Evolutionary conservation across 169 alveolate species (phyloP), one percentile per base, ranked within the genome.

Genomic region (Cryptosporidium viatorum): DNA sequence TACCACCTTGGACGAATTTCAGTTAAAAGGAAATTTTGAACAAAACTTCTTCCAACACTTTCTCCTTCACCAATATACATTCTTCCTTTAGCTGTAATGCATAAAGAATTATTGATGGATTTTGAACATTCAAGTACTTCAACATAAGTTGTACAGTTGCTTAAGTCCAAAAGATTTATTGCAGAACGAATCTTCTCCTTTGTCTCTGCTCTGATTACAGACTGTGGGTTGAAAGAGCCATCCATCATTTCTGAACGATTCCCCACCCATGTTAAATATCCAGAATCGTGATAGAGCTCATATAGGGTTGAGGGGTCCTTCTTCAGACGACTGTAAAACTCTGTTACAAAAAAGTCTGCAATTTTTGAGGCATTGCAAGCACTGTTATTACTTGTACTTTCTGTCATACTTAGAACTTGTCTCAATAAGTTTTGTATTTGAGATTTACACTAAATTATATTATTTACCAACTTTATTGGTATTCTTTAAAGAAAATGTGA

Each of bases 1-100:
- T 80, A 80, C 89, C 89, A 80, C 8, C 89, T 35, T 62, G 89
- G 89, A 7, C 89, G 71, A 12, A 80, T 80, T 43, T 80, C 89
- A 26, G 89, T 80, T 9, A 80, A 43, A 16, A 80, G 65, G 52
- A 80, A 80, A 5, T 67, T 80, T 33, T 80, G 89, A n/a, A 80
- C 89, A 65, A 80, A 80, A 41, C 80, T 31, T 29, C 68, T 80
- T 23, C 89, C 89, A 18, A 80, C 29, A 14, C 62, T 37, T 21
- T 80, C 89, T 16, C 80, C 59, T 4, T 80, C 89, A 14, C 74
- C 74, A 26, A 80, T 45, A 59, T 80, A 80, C 89, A 80, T 80
- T 52, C 89, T 80, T 43, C 89, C 89, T 43, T 80, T 80, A 10
- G 89, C 75, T 43, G 74, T 80, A 26, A 80, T 80, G 21, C 60